phyloP scores from a whole-genome alignment of 768 basidiomycete species.

The Leccinellum luteum region DNA sequence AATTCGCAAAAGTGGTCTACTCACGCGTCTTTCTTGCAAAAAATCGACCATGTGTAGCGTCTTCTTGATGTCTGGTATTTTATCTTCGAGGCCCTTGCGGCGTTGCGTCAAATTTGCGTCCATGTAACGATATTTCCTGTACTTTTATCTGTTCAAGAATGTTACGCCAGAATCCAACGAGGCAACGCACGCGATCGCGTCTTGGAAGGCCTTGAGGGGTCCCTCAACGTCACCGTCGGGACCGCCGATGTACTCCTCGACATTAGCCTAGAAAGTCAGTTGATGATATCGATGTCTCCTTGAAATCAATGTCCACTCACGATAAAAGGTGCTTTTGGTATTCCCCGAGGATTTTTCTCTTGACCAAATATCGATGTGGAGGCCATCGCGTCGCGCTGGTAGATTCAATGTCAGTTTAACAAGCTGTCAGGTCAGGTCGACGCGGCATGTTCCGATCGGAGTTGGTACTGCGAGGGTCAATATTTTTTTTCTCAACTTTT shows the following conservation, averaged over 20 bases:
- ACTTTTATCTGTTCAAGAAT: slow-evolving; percentile 27
- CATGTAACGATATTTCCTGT: slow-evolving; percentile 99
- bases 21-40: slow-evolving; percentile 67
- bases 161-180: slow-evolving; percentile 4
- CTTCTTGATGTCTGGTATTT: slow-evolving; percentile 95
- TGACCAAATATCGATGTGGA: slow-evolving; percentile 31
- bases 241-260: slow-evolving; percentile 82
- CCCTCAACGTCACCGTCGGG: slow-evolving; percentile 75
- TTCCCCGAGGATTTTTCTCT: slow-evolving; percentile 84
- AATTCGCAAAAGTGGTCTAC: slow-evolving; percentile 18
- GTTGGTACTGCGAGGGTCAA: neutral
- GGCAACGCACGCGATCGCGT: slow-evolving; percentile 82
- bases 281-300: slow-evolving; percentile 1
- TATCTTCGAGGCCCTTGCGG: slow-evolving; percentile 77
- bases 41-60: slow-evolving; percentile 88
- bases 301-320: slow-evolving; percentile 44
- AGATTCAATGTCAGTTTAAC: neutral
- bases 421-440: too few relatives aligned
- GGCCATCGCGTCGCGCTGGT: slow-evolving; percentile 11
- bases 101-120: slow-evolving; percentile 81
- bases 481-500: neutral
- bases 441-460: slow-evolving; percentile 29
- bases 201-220: slow-evolving; percentile 79
- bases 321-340: slow-evolving; percentile 93
- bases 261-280: slow-evolving; percentile 61